Conservation (phyloP, 306 rosid species). For the Clitoria ternatea region DNA sequence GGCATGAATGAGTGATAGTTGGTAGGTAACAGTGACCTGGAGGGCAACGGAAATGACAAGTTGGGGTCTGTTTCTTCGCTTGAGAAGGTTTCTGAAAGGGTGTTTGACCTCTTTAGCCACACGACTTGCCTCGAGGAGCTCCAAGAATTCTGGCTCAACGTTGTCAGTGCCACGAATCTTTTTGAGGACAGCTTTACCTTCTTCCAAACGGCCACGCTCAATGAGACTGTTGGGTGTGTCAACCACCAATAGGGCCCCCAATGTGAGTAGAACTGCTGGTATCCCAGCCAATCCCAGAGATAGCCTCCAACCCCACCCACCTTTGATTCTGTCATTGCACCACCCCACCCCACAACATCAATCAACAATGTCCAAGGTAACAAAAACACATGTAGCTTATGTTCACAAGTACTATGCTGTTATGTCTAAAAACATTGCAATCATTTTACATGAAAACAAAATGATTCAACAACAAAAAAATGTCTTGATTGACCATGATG, state of each 20-base stretch:
- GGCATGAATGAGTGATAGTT: neutral
- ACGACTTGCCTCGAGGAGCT: slow-evolving; percentile 81
- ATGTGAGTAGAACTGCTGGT: slow-evolving; percentile 68
- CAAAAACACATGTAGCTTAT: neutral
- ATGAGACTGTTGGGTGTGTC: slow-evolving; percentile 95
- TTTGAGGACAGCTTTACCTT: slow-evolving; percentile 69
- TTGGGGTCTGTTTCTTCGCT: slow-evolving; percentile 78
- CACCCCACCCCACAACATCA: neutral
- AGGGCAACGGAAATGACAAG: slow-evolving; percentile 69
- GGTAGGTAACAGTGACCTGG: slow-evolving; percentile 25
- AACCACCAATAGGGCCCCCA: slow-evolving; percentile 72
- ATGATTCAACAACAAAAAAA: neutral
- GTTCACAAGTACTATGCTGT: neutral
- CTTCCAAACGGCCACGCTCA: slow-evolving; percentile 71
- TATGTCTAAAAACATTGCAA: neutral
- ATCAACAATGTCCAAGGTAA: neutral
- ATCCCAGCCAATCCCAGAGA: slow-evolving; percentile 85
- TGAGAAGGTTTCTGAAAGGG: slow-evolving; percentile 74
- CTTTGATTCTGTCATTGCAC: slow-evolving; percentile 47
- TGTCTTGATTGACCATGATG: neutral
- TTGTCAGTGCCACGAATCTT: slow-evolving; percentile 76
- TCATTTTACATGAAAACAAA: neutral
- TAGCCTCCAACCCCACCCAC: slow-evolving; percentile 99
- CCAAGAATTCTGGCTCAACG: slow-evolving; percentile 72
- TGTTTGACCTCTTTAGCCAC: slow-evolving; percentile 64